Conservation (phyloP, 1,139 yeast species). For the Yamadazyma epiphylla region DNA sequence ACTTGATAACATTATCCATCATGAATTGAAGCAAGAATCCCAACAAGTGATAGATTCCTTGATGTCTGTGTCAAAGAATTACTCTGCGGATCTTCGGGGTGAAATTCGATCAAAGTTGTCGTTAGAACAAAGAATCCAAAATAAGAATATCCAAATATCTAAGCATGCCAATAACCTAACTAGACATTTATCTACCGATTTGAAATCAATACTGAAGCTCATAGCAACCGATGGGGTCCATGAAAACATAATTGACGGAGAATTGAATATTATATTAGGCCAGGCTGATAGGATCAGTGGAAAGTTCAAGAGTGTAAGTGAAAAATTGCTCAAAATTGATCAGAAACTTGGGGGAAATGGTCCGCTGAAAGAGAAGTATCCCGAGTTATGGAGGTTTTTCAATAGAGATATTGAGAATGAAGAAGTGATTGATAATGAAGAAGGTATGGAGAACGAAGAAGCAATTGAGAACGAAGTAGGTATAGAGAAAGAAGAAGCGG, state of each 20-base stretch:
- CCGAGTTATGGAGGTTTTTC: constrained; percentile 2
- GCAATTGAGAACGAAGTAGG: not conserved
- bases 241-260: too few species aligned
- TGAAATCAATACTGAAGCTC: too few species aligned
- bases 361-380: not conserved
- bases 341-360: constrained; percentile 1
- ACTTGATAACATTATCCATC: constrained; percentile 31
- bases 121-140: constrained; percentile 36
- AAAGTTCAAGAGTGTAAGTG: constrained; percentile 10
- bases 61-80: constrained; percentile 29
- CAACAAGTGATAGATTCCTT: constrained; percentile 31
- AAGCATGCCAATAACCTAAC: constrained; percentile 21
- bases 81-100: constrained; percentile 37
- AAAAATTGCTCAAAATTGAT: not conserved
- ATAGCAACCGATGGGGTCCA: too few species aligned
- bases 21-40: constrained; percentile 28
- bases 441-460: not conserved
- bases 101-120: constrained; percentile 33
- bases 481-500: constrained; percentile 1
- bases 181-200: too few species aligned
- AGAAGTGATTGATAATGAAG: too few species aligned
- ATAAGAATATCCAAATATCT: constrained; percentile 30
- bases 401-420: not conserved
- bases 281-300: constrained; percentile 12
- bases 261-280: too few species aligned